Evolutionary conservation across 2,329 filamentous ascomycete species (phyloP).

Genomic region (Bertia moriformis): DNA sequence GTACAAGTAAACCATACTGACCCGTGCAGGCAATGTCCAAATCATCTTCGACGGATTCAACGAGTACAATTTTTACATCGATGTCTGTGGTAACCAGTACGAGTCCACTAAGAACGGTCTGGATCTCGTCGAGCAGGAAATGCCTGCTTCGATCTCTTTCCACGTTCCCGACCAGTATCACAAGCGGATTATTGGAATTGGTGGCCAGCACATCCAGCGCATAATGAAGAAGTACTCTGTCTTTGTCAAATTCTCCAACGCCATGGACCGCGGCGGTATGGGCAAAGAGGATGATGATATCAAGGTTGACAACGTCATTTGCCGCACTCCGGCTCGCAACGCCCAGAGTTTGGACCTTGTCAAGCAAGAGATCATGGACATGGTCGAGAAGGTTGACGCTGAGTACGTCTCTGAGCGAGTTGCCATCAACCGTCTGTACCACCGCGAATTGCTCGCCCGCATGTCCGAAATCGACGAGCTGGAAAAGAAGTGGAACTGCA

Average conservation of each 20-base stretch:
- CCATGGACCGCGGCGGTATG: conserved; percentile 86
- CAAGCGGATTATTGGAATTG: conserved; percentile 97
- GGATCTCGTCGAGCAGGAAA: conserved; percentile 89
- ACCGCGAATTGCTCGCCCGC: conserved; percentile 80
- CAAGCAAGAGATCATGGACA: conserved; percentile 97
- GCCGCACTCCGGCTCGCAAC: conserved; percentile 89
- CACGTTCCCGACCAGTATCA: conserved; percentile 98
- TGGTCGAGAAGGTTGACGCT: conserved; percentile 93
- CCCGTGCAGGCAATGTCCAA: conserved; percentile 64
- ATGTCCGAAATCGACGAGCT: conserved; percentile 82
- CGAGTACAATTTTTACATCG: conserved; percentile 99
- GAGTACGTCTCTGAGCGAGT: conserved; percentile 93
- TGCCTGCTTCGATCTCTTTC: conserved; percentile 98
- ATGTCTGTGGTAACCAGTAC: conserved; percentile 83
- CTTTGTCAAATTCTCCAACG: conserved; percentile 98
- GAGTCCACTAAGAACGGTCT: conserved; percentile 89
- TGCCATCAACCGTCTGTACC: conserved; percentile 85
- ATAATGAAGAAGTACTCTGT: conserved; percentile 99
- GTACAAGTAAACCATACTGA: conserved; percentile 9
- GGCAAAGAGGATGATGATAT: conserved; percentile 95
- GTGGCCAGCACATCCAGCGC: conserved; percentile 93
- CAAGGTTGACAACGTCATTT: conserved; percentile 98
- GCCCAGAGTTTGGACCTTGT: conserved; percentile 92
- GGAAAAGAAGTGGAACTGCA: conserved; percentile 99
- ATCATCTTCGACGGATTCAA: conserved; percentile 99